phyloP scores from a whole-genome alignment of 148 eudicot species.

The Talinum fruticosum region DNA sequence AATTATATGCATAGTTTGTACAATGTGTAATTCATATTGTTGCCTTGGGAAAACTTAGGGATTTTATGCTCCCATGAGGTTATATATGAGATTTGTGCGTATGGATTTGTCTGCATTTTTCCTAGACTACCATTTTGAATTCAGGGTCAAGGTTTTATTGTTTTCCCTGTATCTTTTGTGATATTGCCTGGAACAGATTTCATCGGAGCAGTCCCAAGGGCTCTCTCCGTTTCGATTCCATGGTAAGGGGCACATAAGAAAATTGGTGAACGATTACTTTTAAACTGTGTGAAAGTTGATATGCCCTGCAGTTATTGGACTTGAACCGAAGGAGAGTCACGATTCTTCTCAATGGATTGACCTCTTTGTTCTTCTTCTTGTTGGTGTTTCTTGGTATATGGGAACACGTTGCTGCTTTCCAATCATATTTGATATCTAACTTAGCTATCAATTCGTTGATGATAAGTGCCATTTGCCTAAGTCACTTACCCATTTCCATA shows the following conservation, averaged over 20 bases:
- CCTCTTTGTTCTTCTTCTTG: no score
- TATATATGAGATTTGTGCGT: background rate
- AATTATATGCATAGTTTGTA: background rate
- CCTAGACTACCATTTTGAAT: background rate
- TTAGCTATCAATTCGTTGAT: background rate
- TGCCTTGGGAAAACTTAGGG: background rate
- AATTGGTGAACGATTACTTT: background rate
- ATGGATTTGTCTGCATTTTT: background rate
- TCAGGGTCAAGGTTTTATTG: background rate
- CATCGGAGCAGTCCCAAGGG: background rate
- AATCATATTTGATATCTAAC: background rate
- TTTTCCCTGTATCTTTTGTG: background rate
- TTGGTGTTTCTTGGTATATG: background rate
- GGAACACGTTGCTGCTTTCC: background rate
- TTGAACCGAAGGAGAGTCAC: no score
- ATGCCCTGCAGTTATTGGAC: no score
- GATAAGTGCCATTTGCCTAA: background rate
- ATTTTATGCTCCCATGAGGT: background rate
- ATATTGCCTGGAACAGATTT: background rate
- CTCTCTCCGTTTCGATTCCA: background rate
- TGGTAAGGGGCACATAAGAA: no score
- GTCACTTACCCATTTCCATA: background rate
- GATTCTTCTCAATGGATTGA: no score
- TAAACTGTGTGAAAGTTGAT: background rate
- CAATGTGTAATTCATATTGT: background rate